These are phyloP conservation scores for Sugiyamaella xylanicola DNA, from an alignment of 1,139 yeast species.

Conservation along the genomic window DNA sequence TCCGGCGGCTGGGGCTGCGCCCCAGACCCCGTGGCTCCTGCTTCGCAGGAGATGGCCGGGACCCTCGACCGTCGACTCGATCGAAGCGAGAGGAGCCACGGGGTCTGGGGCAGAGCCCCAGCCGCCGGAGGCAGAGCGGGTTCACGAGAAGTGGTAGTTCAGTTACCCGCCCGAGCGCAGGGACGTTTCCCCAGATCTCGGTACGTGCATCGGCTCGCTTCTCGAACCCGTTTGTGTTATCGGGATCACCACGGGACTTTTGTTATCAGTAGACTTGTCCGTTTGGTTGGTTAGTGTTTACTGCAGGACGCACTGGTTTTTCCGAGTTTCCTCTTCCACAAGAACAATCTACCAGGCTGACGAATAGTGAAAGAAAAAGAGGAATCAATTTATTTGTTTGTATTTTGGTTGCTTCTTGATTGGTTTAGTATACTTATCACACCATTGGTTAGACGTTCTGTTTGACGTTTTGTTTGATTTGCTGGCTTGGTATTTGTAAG, in stretches of 20 bases:
- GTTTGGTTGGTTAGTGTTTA: not conserved
- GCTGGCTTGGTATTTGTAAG: too few species aligned
- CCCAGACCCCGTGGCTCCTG: not conserved
- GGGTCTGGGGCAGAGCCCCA: conserved; percentile 2
- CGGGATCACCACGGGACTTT: not conserved
- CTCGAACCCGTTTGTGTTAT: not conserved
- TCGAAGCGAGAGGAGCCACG: not conserved
- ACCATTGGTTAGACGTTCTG: too few species aligned
- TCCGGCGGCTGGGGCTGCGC: conserved; percentile 5
- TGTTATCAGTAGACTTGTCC: not conserved
- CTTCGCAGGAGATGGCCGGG: not conserved
- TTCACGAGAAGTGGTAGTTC: not conserved
- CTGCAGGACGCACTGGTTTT: too few species aligned
- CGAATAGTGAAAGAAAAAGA: too few species aligned
- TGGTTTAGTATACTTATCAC: too few species aligned
- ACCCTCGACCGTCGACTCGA: not conserved
- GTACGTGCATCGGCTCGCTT: not conserved
- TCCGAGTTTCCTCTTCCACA: too few species aligned
- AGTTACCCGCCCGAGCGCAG: not conserved
- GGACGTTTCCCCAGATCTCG: not conserved
- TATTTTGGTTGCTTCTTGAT: too few species aligned
- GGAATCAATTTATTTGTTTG: too few species aligned
- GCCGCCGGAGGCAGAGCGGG: conserved; percentile 1
- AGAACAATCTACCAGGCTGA: too few species aligned
- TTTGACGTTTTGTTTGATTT: too few species aligned